These are phyloP conservation scores for Exophiala lecanii-corni DNA, from an alignment of 2,329 filamentous ascomycete genomes.

Conservation along the genomic window DNA sequence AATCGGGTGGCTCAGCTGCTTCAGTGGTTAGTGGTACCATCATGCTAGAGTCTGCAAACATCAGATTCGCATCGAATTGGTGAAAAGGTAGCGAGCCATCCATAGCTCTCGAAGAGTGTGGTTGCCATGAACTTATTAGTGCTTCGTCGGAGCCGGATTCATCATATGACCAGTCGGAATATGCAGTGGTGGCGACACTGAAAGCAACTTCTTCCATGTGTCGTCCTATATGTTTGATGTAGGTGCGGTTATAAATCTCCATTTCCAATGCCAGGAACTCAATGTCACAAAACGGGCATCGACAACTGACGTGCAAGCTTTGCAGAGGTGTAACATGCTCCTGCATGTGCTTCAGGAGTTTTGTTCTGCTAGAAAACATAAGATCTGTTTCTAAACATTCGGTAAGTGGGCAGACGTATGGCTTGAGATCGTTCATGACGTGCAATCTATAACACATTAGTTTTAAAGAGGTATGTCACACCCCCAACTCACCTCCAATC, in stretches of 20 bases:
- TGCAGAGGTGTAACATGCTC: neutral
- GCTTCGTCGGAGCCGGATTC: constrained; percentile 13
- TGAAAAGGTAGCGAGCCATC: neutral
- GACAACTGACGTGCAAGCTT: neutral
- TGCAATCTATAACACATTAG: constrained; percentile 7
- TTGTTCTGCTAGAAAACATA: neutral
- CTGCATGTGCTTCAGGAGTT: constrained; percentile 2
- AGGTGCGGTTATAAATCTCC: neutral
- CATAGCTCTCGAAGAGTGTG: neutral
- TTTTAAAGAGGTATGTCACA: neutral
- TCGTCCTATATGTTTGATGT: constrained; percentile 13
- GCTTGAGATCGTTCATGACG: constrained; percentile 13
- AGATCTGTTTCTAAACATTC: constrained; percentile 3
- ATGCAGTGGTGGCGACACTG: constrained; percentile 9
- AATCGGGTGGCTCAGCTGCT: neutral
- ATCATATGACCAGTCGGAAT: constrained; percentile 14
- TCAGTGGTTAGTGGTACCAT: neutral
- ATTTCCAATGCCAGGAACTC: neutral
- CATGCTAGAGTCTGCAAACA: neutral
- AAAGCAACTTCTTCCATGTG: constrained; percentile 23
- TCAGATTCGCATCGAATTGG: neutral
- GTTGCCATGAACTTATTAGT: neutral
- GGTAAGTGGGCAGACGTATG: constrained; percentile 13
- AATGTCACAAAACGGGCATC: neutral
- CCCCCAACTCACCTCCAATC: neutral